Percentiles rank a stretch among this genome's conserved stretches.
Conservation (phyloP, 768 basidiomycete genomes). For the Boletales sp. region DNA sequence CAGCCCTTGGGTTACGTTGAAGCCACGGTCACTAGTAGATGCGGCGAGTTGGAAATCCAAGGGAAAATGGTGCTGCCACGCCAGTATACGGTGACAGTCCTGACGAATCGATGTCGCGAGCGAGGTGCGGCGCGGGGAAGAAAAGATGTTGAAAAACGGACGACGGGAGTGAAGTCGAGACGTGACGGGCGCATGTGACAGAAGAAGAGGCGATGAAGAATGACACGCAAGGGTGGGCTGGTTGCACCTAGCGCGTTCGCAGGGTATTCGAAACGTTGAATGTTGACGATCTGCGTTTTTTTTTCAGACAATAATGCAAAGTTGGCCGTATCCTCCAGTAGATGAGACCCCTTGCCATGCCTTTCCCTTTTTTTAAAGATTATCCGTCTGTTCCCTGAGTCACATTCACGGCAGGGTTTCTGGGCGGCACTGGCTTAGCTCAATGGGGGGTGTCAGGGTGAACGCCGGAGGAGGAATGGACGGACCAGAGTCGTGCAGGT, state of each 20-base stretch:
- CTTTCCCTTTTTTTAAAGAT: too few relatives aligned
- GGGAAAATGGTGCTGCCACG: too few relatives aligned
- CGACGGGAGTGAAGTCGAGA: slow-evolving; percentile 63
- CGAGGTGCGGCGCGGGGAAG: too few relatives aligned
- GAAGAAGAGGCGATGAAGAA: slow-evolving; percentile 45
- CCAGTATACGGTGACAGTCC: too few relatives aligned
- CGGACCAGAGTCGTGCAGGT: slow-evolving; percentile 39
- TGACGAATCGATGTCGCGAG: too few relatives aligned
- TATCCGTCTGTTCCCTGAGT: slow-evolving; percentile 21
- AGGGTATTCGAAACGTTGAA: slow-evolving; percentile 61
- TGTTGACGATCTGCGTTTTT: slow-evolving; percentile 36
- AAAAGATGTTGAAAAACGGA: slow-evolving; percentile 42
- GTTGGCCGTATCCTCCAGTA: too few relatives aligned
- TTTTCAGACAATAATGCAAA: too few relatives aligned
- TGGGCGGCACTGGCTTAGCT: too few relatives aligned
- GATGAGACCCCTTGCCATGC: too few relatives aligned
- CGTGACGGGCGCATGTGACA: slow-evolving; percentile 50
- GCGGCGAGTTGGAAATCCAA: not conserved
- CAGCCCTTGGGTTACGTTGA: too few relatives aligned
- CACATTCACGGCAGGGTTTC: not conserved
- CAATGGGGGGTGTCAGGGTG: not conserved
- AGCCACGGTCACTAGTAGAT: too few relatives aligned
- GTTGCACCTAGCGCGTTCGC: slow-evolving; percentile 89
- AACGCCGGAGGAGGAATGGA: not conserved
- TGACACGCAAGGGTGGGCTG: slow-evolving; percentile 75